Evolutionary conservation across 352 stramenopile species (phyloP), one percentile per base, ranked within the genome.

Genomic region (Thraustotheca clavata): DNA sequence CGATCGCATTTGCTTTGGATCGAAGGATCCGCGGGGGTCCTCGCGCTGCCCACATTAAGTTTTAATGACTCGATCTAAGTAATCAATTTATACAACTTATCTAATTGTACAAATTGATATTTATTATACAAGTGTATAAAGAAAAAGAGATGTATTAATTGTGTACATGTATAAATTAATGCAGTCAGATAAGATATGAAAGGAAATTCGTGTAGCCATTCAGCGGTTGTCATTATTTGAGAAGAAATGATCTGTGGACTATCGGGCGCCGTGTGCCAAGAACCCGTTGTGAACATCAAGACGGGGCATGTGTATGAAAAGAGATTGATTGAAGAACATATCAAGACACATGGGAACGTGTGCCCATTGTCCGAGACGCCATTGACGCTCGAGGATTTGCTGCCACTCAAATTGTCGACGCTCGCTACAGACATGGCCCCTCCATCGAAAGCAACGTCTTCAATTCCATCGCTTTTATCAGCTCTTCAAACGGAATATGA

Each of bases 401-500:
- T 94, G 26, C 48, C 80, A 39, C 69, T 96, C 0, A 74, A 89
- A 61, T 24, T 68, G 31, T 16, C 69, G 35, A 71, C 75, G 9
- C 40, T 65, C 0, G 34, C 67, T 0, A 20, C 62, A 24, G 50
- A 16, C n/a, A 39, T 38, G 0, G 40, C 61, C 0, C 57, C 22
- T 12, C 57, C 57, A 16, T 65, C 57, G 5, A 65, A 65, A 31
- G 70, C 71, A 20, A 74, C 75, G 8, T 76, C 76, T 20, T 65
- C 57, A 59, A 76, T 91, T 26, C 82, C 82, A 52, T 77, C 86
- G 68, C 68, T 91, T n/a, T 63, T 89, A 20, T 43, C 71, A 48
- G 68, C 78, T 4, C 87, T 98, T 60, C 89, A 97, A 69, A 91
- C 79, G 47, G 95, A 98, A 73, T 98, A 95, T 74, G 94, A 98